These are phyloP conservation scores for Lasiosphaeria hispida DNA, from an alignment of 495 filamentous ascomycete species.

Conservation along the genomic window DNA sequence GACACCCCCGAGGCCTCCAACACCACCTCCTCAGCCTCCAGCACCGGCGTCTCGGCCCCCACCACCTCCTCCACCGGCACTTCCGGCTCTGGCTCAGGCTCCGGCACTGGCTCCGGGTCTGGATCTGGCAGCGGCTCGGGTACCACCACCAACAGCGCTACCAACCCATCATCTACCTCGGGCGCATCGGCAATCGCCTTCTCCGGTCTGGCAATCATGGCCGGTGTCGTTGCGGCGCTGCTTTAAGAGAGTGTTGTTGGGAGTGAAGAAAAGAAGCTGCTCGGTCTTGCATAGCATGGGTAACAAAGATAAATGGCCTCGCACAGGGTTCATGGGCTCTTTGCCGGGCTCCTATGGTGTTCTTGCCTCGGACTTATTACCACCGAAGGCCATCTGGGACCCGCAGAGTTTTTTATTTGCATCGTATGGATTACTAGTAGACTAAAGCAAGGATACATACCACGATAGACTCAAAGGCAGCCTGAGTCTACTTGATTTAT, in stretches of 20 bases:
- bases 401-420: background rate
- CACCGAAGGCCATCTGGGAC: background rate
- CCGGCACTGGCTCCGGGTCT: slow-evolving; percentile 22
- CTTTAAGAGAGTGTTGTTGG: no score
- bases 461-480: slow-evolving; percentile 10
- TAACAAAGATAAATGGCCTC: no score
- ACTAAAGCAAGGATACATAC: slow-evolving; percentile 8
- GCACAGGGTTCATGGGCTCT: no score
- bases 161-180: background rate
- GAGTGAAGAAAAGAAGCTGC: no score
- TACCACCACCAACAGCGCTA: slow-evolving; percentile 5
- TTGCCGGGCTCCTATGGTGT: no score
- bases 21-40: slow-evolving; percentile 10
- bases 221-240: slow-evolving; percentile 3
- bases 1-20: slow-evolving; percentile 26
- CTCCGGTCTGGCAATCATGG: slow-evolving; percentile 9
- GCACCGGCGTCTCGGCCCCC: slow-evolving; percentile 20
- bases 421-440: slow-evolving; percentile 12
- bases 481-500: background rate
- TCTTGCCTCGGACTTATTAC: no score
- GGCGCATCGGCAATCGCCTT: background rate
- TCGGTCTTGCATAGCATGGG: slow-evolving; percentile 5
- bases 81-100: slow-evolving; percentile 16
- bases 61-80: slow-evolving; percentile 18
- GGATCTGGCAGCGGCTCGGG: slow-evolving; percentile 10